Percentiles rank a stretch among this genome's conserved stretches.
phyloP scores from a whole-genome alignment of 139 green algal genomes.

The Tetradesmus lagerheimii region DNA sequence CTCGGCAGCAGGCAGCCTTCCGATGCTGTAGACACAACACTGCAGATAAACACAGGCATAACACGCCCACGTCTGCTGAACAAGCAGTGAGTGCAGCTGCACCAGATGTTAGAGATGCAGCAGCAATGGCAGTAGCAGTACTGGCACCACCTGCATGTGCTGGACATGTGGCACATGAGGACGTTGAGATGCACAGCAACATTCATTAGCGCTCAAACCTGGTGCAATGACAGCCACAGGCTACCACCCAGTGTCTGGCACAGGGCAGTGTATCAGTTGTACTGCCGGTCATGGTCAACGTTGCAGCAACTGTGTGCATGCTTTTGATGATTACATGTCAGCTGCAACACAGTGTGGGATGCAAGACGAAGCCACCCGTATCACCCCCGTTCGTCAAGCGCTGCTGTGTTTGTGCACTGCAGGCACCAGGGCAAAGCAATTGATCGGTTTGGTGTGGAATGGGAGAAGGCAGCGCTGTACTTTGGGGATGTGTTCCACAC shows the following conservation, averaged over 20 bases:
- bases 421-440: conserved; percentile 29
- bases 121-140: not conserved
- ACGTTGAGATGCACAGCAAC: not conserved
- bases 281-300: too few species aligned
- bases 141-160: not conserved
- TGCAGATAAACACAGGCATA: conserved; percentile 25
- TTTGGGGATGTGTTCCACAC: conserved; percentile 34
- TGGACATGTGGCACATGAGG: not conserved
- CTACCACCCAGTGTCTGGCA: not conserved
- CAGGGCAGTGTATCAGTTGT: too few species aligned
- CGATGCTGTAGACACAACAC: not conserved
- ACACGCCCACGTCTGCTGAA: not conserved
- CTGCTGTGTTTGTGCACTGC: not conserved
- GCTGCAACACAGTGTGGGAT: too few species aligned
- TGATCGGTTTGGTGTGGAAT: not conserved
- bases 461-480: conserved; percentile 4
- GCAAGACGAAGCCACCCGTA: too few species aligned
- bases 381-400: too few species aligned
- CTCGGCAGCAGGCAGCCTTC: not conserved
- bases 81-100: not conserved
- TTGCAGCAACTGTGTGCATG: too few species aligned
- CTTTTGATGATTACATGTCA: too few species aligned
- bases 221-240: not conserved
- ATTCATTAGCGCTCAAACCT: not conserved
- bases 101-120: not conserved